Base-by-base conservation (phyloP, 441 rosid species). In the Syzygium malaccense region DNA sequence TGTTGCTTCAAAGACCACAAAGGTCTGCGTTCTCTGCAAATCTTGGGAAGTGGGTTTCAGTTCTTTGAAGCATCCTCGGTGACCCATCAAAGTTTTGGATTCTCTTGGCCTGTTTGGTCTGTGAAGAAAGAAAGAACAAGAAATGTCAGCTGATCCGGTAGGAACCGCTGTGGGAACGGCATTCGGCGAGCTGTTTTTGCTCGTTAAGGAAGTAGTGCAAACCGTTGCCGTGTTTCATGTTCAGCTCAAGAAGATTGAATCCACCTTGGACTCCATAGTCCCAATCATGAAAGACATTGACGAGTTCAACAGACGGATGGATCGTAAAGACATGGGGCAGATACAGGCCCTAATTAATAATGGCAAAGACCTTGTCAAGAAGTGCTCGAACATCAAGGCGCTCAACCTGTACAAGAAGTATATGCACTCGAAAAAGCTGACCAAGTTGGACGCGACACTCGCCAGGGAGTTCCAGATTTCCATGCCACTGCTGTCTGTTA, bases 341-440 rank as follows among this genome's bases (percentile, higher is more conserved):
- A 49, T 88, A 26, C 33, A 0, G 37, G 68, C 19, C 53, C 25
- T 51, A 25, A n/a, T 85, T 37, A 6, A 25, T 8, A 12, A 6
- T 41, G 87, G 89, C n/a, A 68, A 0, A 54, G 49, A 8, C 14
- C 26, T 66, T 1, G 85, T 66, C 25, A 6, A 7, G 25, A 54
- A 88, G 87, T 88, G 85, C 85, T 33, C 85, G 62, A 85, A 54
- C 11, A 17, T 66, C 41, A 37, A 15, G 20, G 4, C 1, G 25
- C 0, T 10, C 55, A 1, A 68, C 55, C 14, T 55, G 6, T 6
- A 0, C 48, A 6, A 45, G 60, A 89, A 1, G 62, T 51, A n/a
- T 23, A 3, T 0, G 32, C 75, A 86, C 58, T 75, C 88, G 14
- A 25, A 19, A 19, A 86, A 86, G 88, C 85, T 89, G 62, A 41